phyloP scores from a whole-genome alignment of 106 monocot genomes.

The Dioscorea alata region DNA sequence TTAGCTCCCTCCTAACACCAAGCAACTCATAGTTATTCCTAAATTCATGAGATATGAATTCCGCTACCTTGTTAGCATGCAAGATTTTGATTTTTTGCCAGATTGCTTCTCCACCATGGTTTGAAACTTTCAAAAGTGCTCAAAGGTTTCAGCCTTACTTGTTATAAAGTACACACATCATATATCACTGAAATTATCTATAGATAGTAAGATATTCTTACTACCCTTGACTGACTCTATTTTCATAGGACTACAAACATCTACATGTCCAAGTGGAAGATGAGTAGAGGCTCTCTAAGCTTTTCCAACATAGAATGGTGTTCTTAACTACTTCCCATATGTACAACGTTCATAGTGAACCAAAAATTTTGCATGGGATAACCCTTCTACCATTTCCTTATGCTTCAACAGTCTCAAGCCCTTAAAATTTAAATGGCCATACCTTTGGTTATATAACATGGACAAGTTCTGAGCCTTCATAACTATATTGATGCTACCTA shows the following conservation, averaged over 20 bases:
- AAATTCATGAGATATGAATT: background rate
- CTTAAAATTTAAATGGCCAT: slow-evolving; percentile 6
- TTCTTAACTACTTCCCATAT: background rate
- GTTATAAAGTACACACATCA: background rate
- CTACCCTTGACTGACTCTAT: background rate
- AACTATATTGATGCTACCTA: background rate
- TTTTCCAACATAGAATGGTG: background rate
- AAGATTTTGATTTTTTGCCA: background rate
- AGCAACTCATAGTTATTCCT: background rate
- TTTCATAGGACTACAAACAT: background rate
- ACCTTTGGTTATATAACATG: slow-evolving; percentile 12
- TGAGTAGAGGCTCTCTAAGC: background rate
- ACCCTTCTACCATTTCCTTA: background rate
- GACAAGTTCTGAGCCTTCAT: background rate
- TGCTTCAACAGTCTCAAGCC: background rate
- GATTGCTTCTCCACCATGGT: background rate
- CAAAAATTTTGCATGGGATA: background rate
- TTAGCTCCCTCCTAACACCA: background rate
- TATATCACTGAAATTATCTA: background rate
- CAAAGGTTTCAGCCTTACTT: background rate
- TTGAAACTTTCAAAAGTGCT: background rate
- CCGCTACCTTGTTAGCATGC: background rate
- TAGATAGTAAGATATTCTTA: background rate
- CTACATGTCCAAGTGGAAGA: background rate
- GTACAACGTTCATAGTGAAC: background rate